Conservation (phyloP, 352 stramenopile species). For the Globisporangium abappressorium region DNA sequence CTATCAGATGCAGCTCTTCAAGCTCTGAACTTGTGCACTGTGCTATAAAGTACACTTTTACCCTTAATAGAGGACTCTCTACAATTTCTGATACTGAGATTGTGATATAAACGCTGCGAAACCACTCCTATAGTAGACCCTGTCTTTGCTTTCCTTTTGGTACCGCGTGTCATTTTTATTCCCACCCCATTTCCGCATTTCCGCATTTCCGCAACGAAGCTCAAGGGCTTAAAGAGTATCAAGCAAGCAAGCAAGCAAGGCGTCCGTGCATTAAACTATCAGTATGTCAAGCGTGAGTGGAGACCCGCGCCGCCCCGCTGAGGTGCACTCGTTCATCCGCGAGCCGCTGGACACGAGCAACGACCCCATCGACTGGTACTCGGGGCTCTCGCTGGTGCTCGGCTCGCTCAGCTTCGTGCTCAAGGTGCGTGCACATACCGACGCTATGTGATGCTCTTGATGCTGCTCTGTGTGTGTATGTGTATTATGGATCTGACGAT, state of each 20-base stretch:
- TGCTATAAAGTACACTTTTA: neutral
- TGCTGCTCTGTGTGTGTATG: neutral
- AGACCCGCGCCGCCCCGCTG: constrained; percentile 57
- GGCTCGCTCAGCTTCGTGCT: constrained; percentile 58
- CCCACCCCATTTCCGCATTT: neutral
- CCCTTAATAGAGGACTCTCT: neutral
- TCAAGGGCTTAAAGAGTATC: neutral
- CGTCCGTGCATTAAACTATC: neutral
- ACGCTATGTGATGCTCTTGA: neutral
- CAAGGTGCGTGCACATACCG: constrained; percentile 35
- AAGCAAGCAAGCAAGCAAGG: neutral
- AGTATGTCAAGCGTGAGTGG: constrained; percentile 25
- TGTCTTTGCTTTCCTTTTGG: neutral
- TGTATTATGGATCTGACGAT: neutral
- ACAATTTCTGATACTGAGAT: neutral
- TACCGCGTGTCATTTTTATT: neutral
- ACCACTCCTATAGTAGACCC: neutral
- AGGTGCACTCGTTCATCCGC: constrained; percentile 71
- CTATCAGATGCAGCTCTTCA: neutral
- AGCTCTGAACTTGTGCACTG: neutral
- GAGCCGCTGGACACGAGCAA: constrained; percentile 39
- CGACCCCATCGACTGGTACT: constrained; percentile 57
- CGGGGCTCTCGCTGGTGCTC: constrained; percentile 55
- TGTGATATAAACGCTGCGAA: neutral
- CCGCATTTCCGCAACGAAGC: neutral